A percentile compares a stretch with the other conserved stretches of the same genome.
Conservation (phyloP, 2,329 filamentous ascomycete genomes). For the Trichoderma endophyticum region DNA sequence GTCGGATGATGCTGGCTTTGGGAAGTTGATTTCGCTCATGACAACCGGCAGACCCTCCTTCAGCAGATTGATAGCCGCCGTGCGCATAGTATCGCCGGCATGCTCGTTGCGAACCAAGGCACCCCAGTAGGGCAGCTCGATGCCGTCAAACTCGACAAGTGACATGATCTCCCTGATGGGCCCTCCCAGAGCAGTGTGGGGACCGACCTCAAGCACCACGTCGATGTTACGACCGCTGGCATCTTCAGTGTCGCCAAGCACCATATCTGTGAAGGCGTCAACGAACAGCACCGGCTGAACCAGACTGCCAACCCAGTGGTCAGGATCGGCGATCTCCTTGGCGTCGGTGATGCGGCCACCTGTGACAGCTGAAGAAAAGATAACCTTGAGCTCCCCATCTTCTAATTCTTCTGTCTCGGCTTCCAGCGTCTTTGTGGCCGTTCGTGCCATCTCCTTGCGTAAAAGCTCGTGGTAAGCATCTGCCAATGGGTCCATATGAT, state of each 20-base stretch:
- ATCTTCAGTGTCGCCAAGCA: not conserved
- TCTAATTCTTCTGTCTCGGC: not conserved
- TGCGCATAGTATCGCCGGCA: not conserved
- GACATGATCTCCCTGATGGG: constrained; percentile 21
- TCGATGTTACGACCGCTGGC: not conserved
- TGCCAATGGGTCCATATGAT: constrained; percentile 39
- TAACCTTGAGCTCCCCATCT: constrained; percentile 15
- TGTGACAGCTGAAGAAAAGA: constrained; percentile 31
- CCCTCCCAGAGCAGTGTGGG: not conserved
- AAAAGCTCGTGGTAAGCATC: constrained; percentile 18
- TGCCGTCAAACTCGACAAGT: constrained; percentile 16
- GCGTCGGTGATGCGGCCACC: constrained; percentile 14
- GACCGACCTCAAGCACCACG: not conserved
- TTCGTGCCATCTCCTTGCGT: not conserved
- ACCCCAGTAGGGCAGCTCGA: not conserved
- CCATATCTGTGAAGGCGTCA: constrained; percentile 16
- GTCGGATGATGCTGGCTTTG: not conserved
- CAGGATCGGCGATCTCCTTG: not conserved
- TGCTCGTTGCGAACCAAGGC: not conserved
- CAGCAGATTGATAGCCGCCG: not conserved
- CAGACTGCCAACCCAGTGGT: constrained; percentile 30
- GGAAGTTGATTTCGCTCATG: not conserved
- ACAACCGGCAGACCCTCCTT: not conserved
- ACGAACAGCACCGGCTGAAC: constrained; percentile 23
- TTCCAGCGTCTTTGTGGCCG: not conserved